Conservation (phyloP, 768 basidiomycete species). For the Lentinula boryana region DNA sequence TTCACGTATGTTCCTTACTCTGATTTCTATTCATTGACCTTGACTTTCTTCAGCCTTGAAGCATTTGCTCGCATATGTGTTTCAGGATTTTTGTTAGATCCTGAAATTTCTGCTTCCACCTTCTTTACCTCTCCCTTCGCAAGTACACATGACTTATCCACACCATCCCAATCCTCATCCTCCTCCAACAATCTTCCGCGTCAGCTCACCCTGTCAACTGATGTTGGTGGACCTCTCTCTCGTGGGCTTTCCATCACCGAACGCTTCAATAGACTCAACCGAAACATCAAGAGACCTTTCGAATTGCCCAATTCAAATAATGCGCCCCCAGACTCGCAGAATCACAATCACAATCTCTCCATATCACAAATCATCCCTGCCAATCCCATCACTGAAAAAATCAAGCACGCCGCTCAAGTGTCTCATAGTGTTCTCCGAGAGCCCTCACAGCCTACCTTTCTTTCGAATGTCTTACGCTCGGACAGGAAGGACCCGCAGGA, state of each 20-base stretch:
- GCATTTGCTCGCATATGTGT: constrained; percentile 84
- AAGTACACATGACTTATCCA: not conserved
- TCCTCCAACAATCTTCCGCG: constrained; percentile 19
- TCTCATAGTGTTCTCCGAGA: constrained; percentile 24
- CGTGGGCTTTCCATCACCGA: constrained; percentile 43
- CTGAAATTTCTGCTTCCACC: constrained; percentile 53
- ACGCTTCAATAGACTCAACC: constrained; percentile 36
- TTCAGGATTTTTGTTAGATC: constrained; percentile 84
- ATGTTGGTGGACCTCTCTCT: constrained; percentile 28
- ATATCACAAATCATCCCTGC: constrained; percentile 22
- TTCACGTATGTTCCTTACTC: constrained; percentile 63
- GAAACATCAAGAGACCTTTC: constrained; percentile 51
- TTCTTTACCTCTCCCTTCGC: constrained; percentile 30
- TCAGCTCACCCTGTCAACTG: constrained; percentile 12
- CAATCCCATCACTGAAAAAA: constrained; percentile 28
- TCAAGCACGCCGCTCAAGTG: constrained; percentile 10
- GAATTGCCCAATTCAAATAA: constrained; percentile 23
- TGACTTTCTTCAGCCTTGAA: constrained; percentile 54
- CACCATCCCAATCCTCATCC: constrained; percentile 14
- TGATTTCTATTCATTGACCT: not conserved
- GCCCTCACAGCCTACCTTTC: constrained; percentile 41
- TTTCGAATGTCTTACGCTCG: constrained; percentile 39
- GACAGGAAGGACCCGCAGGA: constrained; percentile 17
- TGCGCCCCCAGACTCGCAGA: constrained; percentile 11
- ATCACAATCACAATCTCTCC: constrained; percentile 18